Evolutionary conservation across 768 basidiomycete genomes (phyloP).

Genomic region (Xerocomus potaroensis): DNA sequence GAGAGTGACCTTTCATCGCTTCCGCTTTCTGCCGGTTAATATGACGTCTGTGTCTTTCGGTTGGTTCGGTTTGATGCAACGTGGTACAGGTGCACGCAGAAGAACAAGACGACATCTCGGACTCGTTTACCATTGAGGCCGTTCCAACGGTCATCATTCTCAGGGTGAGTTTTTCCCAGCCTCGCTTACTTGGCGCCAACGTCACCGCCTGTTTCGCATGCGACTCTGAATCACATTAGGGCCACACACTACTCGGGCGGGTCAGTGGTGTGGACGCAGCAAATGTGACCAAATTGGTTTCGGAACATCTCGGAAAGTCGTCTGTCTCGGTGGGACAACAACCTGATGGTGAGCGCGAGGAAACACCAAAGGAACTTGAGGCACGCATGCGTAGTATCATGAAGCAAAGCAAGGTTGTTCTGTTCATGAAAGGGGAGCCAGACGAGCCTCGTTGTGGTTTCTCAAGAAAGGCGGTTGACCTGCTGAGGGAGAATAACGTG

Average conservation of each 20-base stretch:
- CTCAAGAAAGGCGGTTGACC: conserved; percentile 65
- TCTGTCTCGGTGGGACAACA: conserved; percentile 13
- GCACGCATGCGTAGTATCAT: conserved; percentile 66
- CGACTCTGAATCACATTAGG: conserved; percentile 42
- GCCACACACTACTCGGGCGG: conserved; percentile 78
- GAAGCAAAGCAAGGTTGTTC: conserved; percentile 70
- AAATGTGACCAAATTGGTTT: conserved; percentile 56
- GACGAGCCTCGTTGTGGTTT: conserved; percentile 81
- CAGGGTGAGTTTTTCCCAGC: conserved; percentile 45
- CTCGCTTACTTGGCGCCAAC: not conserved
- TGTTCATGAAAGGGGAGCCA: conserved; percentile 91
- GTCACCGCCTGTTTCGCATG: not conserved
- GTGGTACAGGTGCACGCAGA: conserved; percentile 74
- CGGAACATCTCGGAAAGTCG: conserved; percentile 44
- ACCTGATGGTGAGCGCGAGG: conserved; percentile 25
- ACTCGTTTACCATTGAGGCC: conserved; percentile 87
- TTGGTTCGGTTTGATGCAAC: not conserved
- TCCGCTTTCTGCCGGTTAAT: conserved; percentile 1
- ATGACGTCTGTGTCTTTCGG: not conserved
- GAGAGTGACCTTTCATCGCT: conserved; percentile 16
- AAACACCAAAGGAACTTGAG: conserved; percentile 65
- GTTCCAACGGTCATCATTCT: conserved; percentile 86
- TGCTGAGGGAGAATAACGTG: conserved; percentile 62
- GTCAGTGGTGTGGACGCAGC: conserved; percentile 78
- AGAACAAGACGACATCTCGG: conserved; percentile 73